Conservation (phyloP, 176 grass and related monocot genomes). For the Avena atlantica region DNA sequence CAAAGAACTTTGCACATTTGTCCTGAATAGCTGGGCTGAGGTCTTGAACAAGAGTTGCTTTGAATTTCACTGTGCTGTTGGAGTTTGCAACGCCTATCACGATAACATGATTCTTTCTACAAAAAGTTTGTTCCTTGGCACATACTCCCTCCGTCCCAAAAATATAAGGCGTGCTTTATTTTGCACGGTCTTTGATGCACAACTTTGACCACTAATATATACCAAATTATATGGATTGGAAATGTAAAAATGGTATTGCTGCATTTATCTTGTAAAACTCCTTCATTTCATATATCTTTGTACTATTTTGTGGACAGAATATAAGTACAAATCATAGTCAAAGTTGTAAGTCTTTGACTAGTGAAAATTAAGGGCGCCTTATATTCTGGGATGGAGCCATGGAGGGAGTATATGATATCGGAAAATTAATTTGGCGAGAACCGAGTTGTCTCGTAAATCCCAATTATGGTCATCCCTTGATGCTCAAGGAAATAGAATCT, state of each 20-base stretch:
- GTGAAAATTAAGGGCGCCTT: too few species aligned
- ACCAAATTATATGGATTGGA: too few species aligned
- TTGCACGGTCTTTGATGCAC: too few species aligned
- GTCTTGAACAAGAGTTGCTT: neutral
- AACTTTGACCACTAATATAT: too few species aligned
- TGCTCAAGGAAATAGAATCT: neutral
- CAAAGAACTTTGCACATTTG: neutral
- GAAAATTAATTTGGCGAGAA: slow-evolving; percentile 3
- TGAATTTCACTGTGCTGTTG: neutral
- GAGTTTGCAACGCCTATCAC: neutral
- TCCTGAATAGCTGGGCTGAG: neutral
- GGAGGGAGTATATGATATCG: neutral
- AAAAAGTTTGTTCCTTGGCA: neutral
- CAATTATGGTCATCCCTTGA: neutral
- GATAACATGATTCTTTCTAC: neutral
- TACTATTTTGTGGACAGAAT: too few species aligned
- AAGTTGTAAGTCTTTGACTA: too few species aligned
- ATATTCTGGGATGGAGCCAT: too few species aligned
- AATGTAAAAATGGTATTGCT: too few species aligned
- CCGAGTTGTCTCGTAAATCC: neutral
- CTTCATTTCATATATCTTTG: too few species aligned
- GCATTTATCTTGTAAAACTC: too few species aligned
- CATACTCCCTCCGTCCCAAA: neutral
- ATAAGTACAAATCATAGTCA: too few species aligned
- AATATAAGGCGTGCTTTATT: too few species aligned